A percentile compares a stretch with the other conserved stretches of the same genome.
Conservation (phyloP, 371 early-diverging fungal species). For the Mortierella sp. region DNA sequence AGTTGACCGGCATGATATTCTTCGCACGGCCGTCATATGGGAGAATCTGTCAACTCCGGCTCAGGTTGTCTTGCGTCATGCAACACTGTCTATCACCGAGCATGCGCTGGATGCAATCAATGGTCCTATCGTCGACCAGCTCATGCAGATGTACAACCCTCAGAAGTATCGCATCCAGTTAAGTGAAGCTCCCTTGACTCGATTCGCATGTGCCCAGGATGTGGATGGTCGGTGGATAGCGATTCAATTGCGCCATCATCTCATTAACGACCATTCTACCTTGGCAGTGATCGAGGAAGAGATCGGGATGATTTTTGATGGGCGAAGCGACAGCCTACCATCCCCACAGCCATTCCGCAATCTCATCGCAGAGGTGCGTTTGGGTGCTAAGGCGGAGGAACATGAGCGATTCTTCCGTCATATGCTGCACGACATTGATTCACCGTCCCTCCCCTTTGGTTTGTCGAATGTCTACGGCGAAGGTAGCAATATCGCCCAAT, state of each 20-base stretch:
- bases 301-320: constrained; percentile 12
- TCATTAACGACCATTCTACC: constrained; percentile 24
- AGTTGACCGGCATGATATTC: constrained; percentile 19
- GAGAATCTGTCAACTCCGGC: constrained; percentile 14
- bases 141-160: constrained; percentile 4
- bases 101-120: constrained; percentile 8
- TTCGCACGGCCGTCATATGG: constrained; percentile 17
- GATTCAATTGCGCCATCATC: constrained; percentile 10
- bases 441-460: constrained; percentile 19
- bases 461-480: not conserved
- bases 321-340: constrained; percentile 8
- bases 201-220: not conserved
- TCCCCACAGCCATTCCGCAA: constrained; percentile 23
- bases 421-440: constrained; percentile 23
- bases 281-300: constrained; percentile 7
- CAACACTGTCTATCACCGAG: not conserved
- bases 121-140: constrained; percentile 16
- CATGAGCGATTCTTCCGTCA: constrained; percentile 10
- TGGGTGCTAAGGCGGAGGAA: not conserved
- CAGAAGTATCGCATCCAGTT: constrained; percentile 4
- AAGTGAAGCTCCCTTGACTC: not conserved
- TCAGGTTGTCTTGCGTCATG: constrained; percentile 21
- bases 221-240: constrained; percentile 14
- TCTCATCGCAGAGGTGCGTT: constrained; percentile 17
- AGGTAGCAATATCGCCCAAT: not conserved